These are phyloP conservation scores for Bolboschoenoplectus hybrid DNA, from an alignment of 202 grass and related monocot genomes.

Conservation along the genomic window DNA sequence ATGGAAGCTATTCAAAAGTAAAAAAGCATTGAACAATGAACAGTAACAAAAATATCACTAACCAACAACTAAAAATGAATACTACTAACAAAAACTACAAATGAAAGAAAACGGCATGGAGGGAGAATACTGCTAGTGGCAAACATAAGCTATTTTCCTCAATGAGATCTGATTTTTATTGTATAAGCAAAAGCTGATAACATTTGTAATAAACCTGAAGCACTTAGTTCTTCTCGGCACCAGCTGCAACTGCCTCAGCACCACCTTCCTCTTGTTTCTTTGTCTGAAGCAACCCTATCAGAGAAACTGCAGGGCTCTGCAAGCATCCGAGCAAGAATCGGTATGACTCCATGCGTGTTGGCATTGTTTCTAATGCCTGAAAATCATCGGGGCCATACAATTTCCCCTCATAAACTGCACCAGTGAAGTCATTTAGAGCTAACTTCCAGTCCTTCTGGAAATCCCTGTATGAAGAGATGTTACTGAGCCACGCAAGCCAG, in stretches of 20 bases:
- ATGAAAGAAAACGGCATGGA: neutral
- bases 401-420: conserved; percentile 81
- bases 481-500: neutral
- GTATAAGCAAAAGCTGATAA: neutral
- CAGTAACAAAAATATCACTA: neutral
- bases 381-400: conserved; percentile 88
- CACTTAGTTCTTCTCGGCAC: conserved; percentile 34
- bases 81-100: neutral
- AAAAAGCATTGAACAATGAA: neutral
- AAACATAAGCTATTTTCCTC: neutral
- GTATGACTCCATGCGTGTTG: conserved; percentile 70
- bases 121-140: neutral
- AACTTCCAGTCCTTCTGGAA: conserved; percentile 88
- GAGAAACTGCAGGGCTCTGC: conserved; percentile 70
- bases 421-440: conserved; percentile 86
- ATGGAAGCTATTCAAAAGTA: neutral
- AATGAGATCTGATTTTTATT: neutral
- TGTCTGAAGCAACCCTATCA: conserved; percentile 66
- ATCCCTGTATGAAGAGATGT: conserved; percentile 32
- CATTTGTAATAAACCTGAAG: neutral
- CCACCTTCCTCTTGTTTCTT: conserved; percentile 48
- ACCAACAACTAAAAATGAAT: neutral
- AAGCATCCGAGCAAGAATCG: conserved; percentile 79
- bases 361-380: conserved; percentile 78
- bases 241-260: neutral